A percentile compares a stretch with the other conserved stretches of the same genome.
phyloP scores from a whole-genome alignment of 768 basidiomycete genomes.

The Paxillus ammoniavirescens region DNA sequence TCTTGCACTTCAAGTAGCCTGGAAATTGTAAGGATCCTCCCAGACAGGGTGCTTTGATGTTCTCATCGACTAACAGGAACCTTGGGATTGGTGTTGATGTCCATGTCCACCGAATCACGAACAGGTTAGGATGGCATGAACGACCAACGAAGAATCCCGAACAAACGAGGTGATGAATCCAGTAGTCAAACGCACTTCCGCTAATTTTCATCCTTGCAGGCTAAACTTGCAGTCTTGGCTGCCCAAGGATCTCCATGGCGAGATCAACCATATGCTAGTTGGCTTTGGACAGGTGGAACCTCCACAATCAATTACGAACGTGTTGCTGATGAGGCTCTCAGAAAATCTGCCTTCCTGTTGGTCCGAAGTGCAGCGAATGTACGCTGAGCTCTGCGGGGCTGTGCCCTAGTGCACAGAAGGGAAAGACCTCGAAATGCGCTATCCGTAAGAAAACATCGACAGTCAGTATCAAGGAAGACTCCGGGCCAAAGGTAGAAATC shows the following conservation, averaged over 20 bases:
- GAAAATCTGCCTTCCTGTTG: conserved; percentile 66
- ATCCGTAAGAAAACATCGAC: conserved; percentile 5
- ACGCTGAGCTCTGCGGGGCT: conserved; percentile 51
- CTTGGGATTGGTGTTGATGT: conserved; percentile 94
- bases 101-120: conserved; percentile 94
- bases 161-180: conserved; percentile 63
- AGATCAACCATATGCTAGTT: conserved; percentile 80
- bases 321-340: conserved; percentile 23
- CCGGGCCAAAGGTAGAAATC: conserved; percentile 40
- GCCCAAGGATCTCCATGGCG: conserved; percentile 64
- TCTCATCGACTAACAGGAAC: conserved; percentile 46
- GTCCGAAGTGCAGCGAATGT: conserved; percentile 65
- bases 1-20: conserved; percentile 77
- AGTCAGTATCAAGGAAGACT: background rate
- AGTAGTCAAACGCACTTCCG: background rate
- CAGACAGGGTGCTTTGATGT: no score
- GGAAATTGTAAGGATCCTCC: conserved; percentile 61
- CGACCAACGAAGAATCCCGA: conserved; percentile 84
- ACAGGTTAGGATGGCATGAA: conserved; percentile 90
- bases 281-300: conserved; percentile 77
- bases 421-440: conserved; percentile 15
- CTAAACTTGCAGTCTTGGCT: conserved; percentile 84
- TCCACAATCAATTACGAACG: background rate
- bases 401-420: conserved; percentile 64
- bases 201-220: conserved; percentile 31